A percentile compares a stretch with the other conserved stretches of the same genome.
Conservation (phyloP, 2,329 filamentous ascomycete species). For the Ophiocordyceps robertsii region DNA sequence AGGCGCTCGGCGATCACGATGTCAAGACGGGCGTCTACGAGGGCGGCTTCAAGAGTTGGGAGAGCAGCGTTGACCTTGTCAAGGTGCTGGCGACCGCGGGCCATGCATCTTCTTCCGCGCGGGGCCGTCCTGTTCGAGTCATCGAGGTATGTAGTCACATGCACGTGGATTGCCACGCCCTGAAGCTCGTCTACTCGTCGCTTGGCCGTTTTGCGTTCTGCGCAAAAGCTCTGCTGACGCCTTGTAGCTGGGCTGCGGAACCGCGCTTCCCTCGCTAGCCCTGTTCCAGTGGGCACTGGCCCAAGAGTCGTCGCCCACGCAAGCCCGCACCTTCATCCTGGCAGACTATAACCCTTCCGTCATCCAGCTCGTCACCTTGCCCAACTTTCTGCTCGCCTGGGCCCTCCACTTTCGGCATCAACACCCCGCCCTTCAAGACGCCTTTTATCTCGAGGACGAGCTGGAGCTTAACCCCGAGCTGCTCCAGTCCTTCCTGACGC, state of each 20-base stretch:
- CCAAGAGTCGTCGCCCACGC: conserved; percentile 7
- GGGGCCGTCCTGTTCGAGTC: conserved; percentile 25
- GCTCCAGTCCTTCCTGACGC: conserved; percentile 41
- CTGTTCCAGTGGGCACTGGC: conserved; percentile 50
- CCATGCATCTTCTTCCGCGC: conserved; percentile 17
- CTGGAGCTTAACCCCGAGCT: conserved; percentile 49
- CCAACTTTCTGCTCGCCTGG: conserved; percentile 65
- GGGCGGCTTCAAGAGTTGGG: conserved; percentile 83
- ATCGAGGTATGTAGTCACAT: conserved; percentile 31
- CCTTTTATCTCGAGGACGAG: conserved; percentile 41
- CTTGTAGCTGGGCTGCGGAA: conserved; percentile 60
- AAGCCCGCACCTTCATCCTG: conserved; percentile 45
- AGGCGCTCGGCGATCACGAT: conserved; percentile 53
- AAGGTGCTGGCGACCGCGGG: conserved; percentile 43
- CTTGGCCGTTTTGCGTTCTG: conserved; percentile 1
- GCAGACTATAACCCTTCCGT: conserved; percentile 74
- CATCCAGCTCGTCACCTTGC: conserved; percentile 63
- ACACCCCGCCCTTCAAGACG: conserved; percentile 24
- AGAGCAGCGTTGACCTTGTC: conserved; percentile 70
- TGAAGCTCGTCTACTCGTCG: background rate
- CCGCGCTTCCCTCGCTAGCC: conserved; percentile 58
- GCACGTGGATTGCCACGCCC: too few species aligned
- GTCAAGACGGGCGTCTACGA: conserved; percentile 75
- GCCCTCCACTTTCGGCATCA: conserved; percentile 29
- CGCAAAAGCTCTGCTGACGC: too few species aligned